A percentile compares a stretch with the other conserved stretches of the same genome.
Conservation (phyloP, 306 rosid genomes). For the Quercus mongolica region DNA sequence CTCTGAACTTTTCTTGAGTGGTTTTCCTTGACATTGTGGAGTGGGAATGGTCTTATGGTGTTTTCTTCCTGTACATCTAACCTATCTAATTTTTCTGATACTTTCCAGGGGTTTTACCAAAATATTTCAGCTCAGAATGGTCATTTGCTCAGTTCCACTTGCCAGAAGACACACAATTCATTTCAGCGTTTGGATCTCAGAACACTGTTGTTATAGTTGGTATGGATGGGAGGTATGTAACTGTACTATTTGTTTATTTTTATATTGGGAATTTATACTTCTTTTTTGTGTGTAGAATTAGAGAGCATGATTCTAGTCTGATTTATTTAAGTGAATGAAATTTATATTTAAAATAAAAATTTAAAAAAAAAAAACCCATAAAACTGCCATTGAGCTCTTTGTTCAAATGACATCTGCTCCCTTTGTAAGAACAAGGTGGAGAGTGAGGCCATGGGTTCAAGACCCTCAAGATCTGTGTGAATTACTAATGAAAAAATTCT, state of each 20-base stretch:
- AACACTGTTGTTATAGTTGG: conserved; percentile 66
- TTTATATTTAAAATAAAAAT: background rate
- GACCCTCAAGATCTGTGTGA: too few relatives aligned
- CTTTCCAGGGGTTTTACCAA: conserved; percentile 76
- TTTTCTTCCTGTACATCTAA: background rate
- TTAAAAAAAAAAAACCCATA: too few relatives aligned
- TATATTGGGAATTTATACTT: background rate
- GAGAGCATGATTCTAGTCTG: background rate
- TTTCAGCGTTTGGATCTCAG: conserved; percentile 86
- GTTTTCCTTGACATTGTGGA: background rate
- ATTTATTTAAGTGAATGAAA: background rate
- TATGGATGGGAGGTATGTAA: conserved; percentile 83
- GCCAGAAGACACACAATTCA: conserved; percentile 65
- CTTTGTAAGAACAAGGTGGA: too few relatives aligned
- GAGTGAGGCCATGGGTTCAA: too few relatives aligned
- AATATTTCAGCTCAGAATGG: conserved; percentile 99
- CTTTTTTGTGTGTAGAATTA: background rate
- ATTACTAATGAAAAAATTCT: background rate
- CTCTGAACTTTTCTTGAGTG: conserved; percentile 15
- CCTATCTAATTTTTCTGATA: conserved; percentile 8
- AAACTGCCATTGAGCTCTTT: too few relatives aligned
- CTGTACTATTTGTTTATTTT: background rate
- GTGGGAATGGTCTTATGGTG: background rate
- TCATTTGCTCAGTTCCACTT: conserved; percentile 88
- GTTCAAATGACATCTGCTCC: too few relatives aligned